These are phyloP conservation scores for Primulina huaijiensis DNA, from an alignment of 257 asterid genomes.

Conservation along the genomic window DNA sequence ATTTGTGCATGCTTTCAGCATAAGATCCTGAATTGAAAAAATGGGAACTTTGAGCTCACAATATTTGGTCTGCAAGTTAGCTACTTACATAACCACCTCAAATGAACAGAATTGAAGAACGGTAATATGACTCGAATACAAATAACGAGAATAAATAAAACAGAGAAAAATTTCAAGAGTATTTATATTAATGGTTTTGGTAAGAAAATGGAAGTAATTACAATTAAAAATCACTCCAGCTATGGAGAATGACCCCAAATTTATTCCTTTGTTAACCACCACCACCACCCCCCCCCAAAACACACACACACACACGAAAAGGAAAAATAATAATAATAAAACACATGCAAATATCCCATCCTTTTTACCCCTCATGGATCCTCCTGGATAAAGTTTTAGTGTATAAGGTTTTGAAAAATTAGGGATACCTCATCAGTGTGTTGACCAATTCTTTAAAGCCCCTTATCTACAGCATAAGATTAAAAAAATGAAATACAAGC, in stretches of 20 bases:
- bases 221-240: not conserved
- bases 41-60: conserved; percentile 15
- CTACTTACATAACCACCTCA: conserved; percentile 3
- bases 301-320: no score
- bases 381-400: not conserved
- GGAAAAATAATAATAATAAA: no score
- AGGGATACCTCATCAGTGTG: not conserved
- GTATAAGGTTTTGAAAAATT: not conserved
- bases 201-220: not conserved
- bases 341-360: no score
- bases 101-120: not conserved
- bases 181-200: not conserved
- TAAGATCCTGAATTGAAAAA: conserved; percentile 67
- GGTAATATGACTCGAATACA: not conserved
- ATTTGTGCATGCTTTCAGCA: conserved; percentile 77
- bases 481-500: conserved; percentile 12
- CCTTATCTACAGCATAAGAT: not conserved
- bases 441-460: not conserved
- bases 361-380: not conserved
- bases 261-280: not conserved
- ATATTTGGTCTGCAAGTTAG: not conserved
- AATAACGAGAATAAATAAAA: no score
- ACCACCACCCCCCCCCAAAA: not conserved
- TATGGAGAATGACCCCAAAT: not conserved
- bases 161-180: not conserved